Conservation (phyloP, 495 filamentous ascomycete species). For the Xylaria bambusicola region DNA sequence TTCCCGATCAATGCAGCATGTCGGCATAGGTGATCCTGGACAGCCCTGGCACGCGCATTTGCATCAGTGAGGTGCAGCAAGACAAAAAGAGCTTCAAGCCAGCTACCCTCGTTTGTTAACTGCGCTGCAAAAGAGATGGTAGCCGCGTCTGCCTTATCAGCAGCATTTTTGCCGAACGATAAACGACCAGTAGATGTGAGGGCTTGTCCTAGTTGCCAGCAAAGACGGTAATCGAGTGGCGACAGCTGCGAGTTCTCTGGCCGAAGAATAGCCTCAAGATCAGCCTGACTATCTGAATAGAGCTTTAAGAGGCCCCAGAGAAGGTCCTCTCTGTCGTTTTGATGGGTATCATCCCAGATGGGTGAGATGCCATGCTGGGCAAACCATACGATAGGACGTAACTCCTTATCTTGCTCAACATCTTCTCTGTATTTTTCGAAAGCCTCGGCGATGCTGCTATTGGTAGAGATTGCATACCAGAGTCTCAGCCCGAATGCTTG, state of each 20-base stretch:
- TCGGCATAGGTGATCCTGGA: conserved; percentile 70
- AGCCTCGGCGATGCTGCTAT: conserved; percentile 68
- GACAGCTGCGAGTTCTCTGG: conserved; percentile 63
- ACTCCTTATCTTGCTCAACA: conserved; percentile 61
- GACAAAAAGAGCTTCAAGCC: conserved; percentile 70
- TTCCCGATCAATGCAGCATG: conserved; percentile 59
- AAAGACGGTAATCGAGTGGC: conserved; percentile 70
- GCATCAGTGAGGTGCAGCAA: conserved; percentile 72
- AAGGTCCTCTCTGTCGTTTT: conserved; percentile 67
- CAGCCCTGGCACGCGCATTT: conserved; percentile 61
- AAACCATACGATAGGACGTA: conserved; percentile 63
- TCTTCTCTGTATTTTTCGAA: conserved; percentile 70
- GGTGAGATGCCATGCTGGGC: conserved; percentile 48
- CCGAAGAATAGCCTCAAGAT: conserved; percentile 57
- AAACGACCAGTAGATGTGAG: conserved; percentile 52
- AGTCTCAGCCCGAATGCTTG: conserved; percentile 88
- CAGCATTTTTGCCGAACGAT: conserved; percentile 42
- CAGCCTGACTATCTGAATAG: conserved; percentile 57
- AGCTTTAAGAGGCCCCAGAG: conserved; percentile 84
- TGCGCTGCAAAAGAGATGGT: conserved; percentile 72
- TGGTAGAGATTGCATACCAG: conserved; percentile 73
- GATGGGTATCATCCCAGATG: conserved; percentile 51
- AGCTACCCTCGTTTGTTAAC: conserved; percentile 66
- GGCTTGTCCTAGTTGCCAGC: conserved; percentile 74
- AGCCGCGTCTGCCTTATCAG: conserved; percentile 63